phyloP scores from a whole-genome alignment of 1,139 yeast species.

The Geotrichum citri-aurantii region DNA sequence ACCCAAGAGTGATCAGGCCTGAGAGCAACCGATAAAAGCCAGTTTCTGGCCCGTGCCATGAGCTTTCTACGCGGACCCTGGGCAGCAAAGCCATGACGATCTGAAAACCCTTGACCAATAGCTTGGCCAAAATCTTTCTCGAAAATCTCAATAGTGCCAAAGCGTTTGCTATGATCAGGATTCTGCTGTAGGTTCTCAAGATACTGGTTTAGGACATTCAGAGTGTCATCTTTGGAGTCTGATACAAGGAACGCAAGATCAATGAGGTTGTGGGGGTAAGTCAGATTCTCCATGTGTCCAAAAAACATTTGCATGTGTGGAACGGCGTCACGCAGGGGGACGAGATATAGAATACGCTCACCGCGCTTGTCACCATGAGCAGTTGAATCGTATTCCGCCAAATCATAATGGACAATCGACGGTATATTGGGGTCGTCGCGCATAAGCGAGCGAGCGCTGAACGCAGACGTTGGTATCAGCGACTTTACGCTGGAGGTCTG shows the following conservation, averaged over 20 bases:
- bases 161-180: slow-evolving; percentile 55
- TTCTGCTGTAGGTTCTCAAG: slow-evolving; percentile 47
- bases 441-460: slow-evolving; percentile 19
- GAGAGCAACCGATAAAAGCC: slow-evolving; percentile 58
- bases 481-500: neutral
- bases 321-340: slow-evolving; percentile 70
- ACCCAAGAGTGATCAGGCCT: slow-evolving; percentile 72
- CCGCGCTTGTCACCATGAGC: slow-evolving; percentile 52
- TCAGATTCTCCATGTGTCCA: slow-evolving; percentile 51
- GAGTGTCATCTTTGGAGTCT: slow-evolving; percentile 63
- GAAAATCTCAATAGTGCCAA: slow-evolving; percentile 52
- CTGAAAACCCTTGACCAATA: slow-evolving; percentile 78
- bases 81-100: slow-evolving; percentile 67
- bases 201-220: slow-evolving; percentile 43
- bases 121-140: slow-evolving; percentile 63
- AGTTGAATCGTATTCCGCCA: slow-evolving; percentile 46
- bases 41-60: slow-evolving; percentile 70
- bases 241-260: slow-evolving; percentile 62
- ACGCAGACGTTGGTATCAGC: neutral
- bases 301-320: slow-evolving; percentile 62
- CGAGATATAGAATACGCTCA: slow-evolving; percentile 56
- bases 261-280: slow-evolving; percentile 61
- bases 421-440: slow-evolving; percentile 30
- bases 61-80: slow-evolving; percentile 69
- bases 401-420: slow-evolving; percentile 52